phyloP scores from a whole-genome alignment of 2,329 filamentous ascomycete species.

The Curvularia sp. region DNA sequence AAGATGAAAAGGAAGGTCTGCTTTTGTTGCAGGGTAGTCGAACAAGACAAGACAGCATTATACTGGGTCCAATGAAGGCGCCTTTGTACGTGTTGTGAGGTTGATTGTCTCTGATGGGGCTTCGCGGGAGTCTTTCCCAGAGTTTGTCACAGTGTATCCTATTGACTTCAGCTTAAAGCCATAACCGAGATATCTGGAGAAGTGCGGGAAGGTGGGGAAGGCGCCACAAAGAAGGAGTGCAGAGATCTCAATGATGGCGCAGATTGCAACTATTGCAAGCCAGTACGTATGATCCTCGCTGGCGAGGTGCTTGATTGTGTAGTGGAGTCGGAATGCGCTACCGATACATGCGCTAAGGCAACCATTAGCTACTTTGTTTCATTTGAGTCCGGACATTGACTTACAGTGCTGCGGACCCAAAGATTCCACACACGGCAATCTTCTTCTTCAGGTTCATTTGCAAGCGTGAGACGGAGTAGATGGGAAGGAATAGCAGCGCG shows the following conservation, averaged over 20 bases:
- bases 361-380: background rate
- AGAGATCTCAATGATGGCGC: slow-evolving; percentile 13
- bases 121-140: slow-evolving; percentile 1
- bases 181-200: slow-evolving; percentile 11
- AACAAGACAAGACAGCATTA: background rate
- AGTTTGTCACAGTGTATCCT: slow-evolving; percentile 1
- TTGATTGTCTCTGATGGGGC: background rate
- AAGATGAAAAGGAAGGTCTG: background rate
- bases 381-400: background rate
- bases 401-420: slow-evolving; percentile 1
- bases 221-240: slow-evolving; percentile 26
- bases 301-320: background rate
- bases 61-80: background rate
- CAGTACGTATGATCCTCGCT: slow-evolving; percentile 24
- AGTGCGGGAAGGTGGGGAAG: slow-evolving; percentile 24
- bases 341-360: slow-evolving; percentile 9
- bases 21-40: background rate
- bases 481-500: background rate
- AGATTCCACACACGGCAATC: slow-evolving; percentile 17
- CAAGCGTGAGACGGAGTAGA: background rate
- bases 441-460: slow-evolving; percentile 3
- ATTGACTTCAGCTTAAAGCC: background rate
- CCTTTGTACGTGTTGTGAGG: background rate
- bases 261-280: slow-evolving; percentile 16
- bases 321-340: slow-evolving; percentile 10